Evolutionary conservation across 495 filamentous ascomycete genomes (phyloP).

Genomic region (Physcia stellaris): DNA sequence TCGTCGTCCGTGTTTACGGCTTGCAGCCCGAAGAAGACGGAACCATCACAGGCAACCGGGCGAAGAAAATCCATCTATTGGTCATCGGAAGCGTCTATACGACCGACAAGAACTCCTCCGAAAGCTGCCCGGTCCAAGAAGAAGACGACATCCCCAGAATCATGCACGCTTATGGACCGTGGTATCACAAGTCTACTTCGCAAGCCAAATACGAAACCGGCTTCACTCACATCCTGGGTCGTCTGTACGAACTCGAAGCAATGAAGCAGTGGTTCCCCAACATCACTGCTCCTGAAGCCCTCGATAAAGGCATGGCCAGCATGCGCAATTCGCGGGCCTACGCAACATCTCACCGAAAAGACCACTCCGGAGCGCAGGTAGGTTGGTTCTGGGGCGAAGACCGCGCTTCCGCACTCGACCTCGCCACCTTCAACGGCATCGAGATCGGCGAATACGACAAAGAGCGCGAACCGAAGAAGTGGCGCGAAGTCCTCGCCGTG

Average conservation of each 20-base stretch:
- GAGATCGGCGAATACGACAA: constrained; percentile 31
- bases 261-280: background rate
- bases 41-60: too few species aligned
- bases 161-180: background rate
- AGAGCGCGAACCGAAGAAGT: constrained; percentile 28
- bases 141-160: background rate
- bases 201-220: background rate
- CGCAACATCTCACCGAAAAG: constrained; percentile 27
- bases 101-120: constrained; percentile 11
- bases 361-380: constrained; percentile 26
- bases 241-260: constrained; percentile 6
- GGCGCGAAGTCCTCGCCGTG: constrained; percentile 31
- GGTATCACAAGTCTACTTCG: background rate
- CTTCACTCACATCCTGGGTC: constrained; percentile 2
- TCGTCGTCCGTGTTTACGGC: too few species aligned
- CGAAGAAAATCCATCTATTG: constrained; percentile 24
- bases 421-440: constrained; percentile 38
- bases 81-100: constrained; percentile 39
- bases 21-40: too few species aligned
- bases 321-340: constrained; percentile 28
- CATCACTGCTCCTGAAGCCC: background rate
- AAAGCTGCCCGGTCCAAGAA: background rate
- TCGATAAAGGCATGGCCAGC: constrained; percentile 4
- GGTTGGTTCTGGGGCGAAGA: constrained; percentile 44
- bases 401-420: constrained; percentile 37